Evolutionary conservation across 495 filamentous ascomycete species (phyloP).

Genomic region (Aspergillus baeticus): DNA sequence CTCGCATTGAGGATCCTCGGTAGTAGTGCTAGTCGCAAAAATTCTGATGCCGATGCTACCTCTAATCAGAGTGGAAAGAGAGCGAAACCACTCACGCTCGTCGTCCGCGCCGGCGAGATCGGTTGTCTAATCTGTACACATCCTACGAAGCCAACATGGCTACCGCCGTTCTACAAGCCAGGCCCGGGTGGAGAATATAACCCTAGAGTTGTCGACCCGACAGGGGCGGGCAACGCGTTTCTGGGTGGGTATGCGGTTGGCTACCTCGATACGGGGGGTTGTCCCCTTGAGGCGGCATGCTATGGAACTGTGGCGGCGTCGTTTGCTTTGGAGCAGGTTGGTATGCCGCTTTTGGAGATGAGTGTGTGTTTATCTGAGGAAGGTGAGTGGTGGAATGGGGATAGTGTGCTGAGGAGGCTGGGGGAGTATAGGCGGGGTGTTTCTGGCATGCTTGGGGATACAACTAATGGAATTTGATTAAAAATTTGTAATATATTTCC

Average conservation of each 20-base stretch:
- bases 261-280: conserved; percentile 18
- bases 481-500: background rate
- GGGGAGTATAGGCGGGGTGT: background rate
- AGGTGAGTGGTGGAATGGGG: conserved; percentile 28
- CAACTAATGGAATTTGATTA: background rate
- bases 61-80: conserved; percentile 4
- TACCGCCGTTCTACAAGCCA: conserved; percentile 29
- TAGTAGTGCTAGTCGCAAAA: too few relatives aligned
- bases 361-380: background rate
- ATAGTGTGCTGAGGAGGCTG: background rate
- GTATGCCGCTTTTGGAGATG: conserved; percentile 21
- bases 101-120: conserved; percentile 34
- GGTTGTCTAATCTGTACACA: conserved; percentile 26
- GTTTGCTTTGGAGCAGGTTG: conserved; percentile 39
- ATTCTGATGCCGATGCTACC: too few relatives aligned
- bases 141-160: conserved; percentile 17
- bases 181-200: background rate
- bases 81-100: background rate
- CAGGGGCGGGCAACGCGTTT: conserved; percentile 39
- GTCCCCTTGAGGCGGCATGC: conserved; percentile 26
- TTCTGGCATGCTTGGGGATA: background rate
- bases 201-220: conserved; percentile 30
- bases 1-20: conserved; percentile 20
- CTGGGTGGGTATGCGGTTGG: conserved; percentile 35
- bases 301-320: conserved; percentile 34